These are phyloP conservation scores for Helminthosporium solani DNA, from an alignment of 2,329 filamentous ascomycete species.

Conservation along the genomic window DNA sequence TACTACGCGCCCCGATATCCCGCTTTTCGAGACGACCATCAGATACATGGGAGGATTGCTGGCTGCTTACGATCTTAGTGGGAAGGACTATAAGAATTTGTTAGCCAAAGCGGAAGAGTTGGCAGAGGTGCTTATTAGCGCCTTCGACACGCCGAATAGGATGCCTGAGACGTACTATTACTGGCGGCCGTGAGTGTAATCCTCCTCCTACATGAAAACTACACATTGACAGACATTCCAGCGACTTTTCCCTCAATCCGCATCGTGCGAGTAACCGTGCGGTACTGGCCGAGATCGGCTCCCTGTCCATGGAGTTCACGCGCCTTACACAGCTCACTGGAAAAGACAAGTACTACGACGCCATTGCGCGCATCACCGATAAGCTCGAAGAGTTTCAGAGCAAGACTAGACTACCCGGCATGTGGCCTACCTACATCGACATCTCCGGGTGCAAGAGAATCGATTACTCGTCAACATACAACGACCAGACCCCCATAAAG, in stretches of 20 bases:
- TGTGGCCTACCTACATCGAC: constrained; percentile 52
- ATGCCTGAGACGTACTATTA: constrained; percentile 63
- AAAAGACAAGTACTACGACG: constrained; percentile 51
- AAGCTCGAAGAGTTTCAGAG: constrained; percentile 47
- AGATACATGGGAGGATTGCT: constrained; percentile 69
- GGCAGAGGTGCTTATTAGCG: constrained; percentile 63
- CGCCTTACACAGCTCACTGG: constrained; percentile 49
- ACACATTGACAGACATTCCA: constrained; percentile 8
- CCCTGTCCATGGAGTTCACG: constrained; percentile 52
- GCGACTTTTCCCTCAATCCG: constrained; percentile 36
- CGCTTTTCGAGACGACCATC: constrained; percentile 71
- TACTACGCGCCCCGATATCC: constrained; percentile 54
- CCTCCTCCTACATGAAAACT: constrained; percentile 18
- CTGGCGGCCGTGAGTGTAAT: constrained; percentile 47
- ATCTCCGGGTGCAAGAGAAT: constrained; percentile 41
- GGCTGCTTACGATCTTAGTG: constrained; percentile 68
- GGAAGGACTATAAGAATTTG: constrained; percentile 52
- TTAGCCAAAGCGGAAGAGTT: constrained; percentile 64
- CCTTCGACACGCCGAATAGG: constrained; percentile 68
- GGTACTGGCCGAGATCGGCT: constrained; percentile 51
- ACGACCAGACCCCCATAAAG: constrained; percentile 25
- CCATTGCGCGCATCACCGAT: constrained; percentile 48
- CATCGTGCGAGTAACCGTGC: constrained; percentile 45
- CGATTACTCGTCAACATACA: constrained; percentile 23
- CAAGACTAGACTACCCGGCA: constrained; percentile 49